Evolutionary conservation across 2,329 filamentous ascomycete species (phyloP).

Genomic region (Pyrenophora seminiperda): DNA sequence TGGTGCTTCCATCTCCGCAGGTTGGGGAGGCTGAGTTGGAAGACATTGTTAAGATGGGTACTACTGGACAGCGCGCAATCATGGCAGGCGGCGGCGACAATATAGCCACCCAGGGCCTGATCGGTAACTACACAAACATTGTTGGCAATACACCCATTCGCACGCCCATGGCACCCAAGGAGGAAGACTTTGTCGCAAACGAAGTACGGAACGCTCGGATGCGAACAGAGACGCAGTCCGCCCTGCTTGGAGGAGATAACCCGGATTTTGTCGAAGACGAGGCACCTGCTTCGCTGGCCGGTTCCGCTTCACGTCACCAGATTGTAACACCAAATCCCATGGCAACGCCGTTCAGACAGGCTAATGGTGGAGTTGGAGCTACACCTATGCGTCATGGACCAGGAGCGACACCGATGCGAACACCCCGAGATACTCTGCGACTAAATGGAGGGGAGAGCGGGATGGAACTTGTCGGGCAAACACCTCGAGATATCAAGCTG

Average conservation of each 20-base stretch:
- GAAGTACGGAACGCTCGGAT: slow-evolving; percentile 94
- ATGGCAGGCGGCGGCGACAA: slow-evolving; percentile 80
- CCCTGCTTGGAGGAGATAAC: slow-evolving; percentile 90
- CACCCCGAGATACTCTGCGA: slow-evolving; percentile 83
- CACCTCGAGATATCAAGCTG: slow-evolving; percentile 75
- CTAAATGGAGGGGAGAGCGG: slow-evolving; percentile 72
- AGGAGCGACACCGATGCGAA: slow-evolving; percentile 83
- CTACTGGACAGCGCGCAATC: slow-evolving; percentile 86
- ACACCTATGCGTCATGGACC: slow-evolving; percentile 66
- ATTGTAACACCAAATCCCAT: slow-evolving; percentile 94
- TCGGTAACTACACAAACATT: slow-evolving; percentile 84
- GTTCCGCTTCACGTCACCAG: slow-evolving; percentile 77
- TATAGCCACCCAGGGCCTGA: slow-evolving; percentile 79
- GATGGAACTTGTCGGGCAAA: slow-evolving; percentile 72
- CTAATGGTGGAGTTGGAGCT: slow-evolving; percentile 64
- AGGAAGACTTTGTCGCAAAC: slow-evolving; percentile 95
- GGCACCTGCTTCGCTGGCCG: slow-evolving; percentile 85
- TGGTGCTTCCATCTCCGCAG: slow-evolving; percentile 87
- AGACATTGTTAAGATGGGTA: slow-evolving; percentile 98
- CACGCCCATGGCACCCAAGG: slow-evolving; percentile 86
- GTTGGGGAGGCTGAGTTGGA: slow-evolving; percentile 92
- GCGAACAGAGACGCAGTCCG: slow-evolving; percentile 91
- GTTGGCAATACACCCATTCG: slow-evolving; percentile 85
- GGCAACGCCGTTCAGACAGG: slow-evolving; percentile 81
- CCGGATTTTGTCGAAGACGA: slow-evolving; percentile 82